Evolutionary conservation across 2,329 filamentous ascomycete species (phyloP), one percentile per base, ranked within the genome.

Genomic region (Davidsoniella virescens): DNA sequence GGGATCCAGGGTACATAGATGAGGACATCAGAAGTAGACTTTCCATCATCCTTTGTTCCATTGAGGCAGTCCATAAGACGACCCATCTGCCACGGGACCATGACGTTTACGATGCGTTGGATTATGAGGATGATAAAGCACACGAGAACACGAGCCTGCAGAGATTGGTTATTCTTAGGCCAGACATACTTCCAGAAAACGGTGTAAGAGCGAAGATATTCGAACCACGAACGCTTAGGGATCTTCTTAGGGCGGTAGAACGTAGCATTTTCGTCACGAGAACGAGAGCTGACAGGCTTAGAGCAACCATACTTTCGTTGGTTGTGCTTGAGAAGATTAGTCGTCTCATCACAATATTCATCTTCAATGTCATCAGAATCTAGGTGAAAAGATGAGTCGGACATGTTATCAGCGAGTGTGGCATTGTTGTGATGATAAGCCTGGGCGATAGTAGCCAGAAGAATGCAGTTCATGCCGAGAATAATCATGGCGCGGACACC

Each of bases 151-250:
- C 88, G 74, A 20, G 87, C 56, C 67, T 95, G 82, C 50, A 98
- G 70, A 55, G 71, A 74, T 4, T 61, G 41, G 37, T 86, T 80
- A 60, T 90, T 90, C 59, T 80, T 83, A 0, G 92, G 92, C 92
- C 92, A 98, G 52, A 96, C 76, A 61, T 96, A 98, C 0, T 88
- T 90, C 62, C 96, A 93, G 66, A 98, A 94, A 47, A 95, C 71
- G 10, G 82, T 84, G 64, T 96, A 98, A 43, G 90, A 87, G 55
- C 82, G 80, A 54, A 95, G 70, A 63, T 98, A 98, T 61, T 96
- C 88, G 79, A 84, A 94, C 92, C 92, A 98, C 48, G 81, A 92
- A 57, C 84, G 87, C 57, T 84, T 84, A 2, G 87, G 88, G 7
- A 87, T 76, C 56, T 86, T 90, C 37, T 83, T 82, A 2, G 88